Evolutionary conservation across 208 protist species (phyloP).

Genomic region (Crithidia expoeki): DNA sequence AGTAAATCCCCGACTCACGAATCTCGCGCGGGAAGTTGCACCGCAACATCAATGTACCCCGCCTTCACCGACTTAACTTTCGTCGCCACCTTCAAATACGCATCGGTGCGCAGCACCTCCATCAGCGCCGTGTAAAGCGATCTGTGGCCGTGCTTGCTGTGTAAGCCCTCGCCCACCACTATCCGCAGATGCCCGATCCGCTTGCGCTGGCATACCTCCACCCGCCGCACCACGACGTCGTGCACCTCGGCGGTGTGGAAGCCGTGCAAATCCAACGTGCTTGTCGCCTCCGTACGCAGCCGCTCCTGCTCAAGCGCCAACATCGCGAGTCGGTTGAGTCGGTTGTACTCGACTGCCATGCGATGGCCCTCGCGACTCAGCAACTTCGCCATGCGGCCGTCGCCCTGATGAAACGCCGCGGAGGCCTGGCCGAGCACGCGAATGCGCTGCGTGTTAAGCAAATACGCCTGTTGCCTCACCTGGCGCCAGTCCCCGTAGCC

Average conservation of each 20-base stretch:
- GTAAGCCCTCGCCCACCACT: constrained; percentile 65
- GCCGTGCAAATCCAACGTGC: constrained; percentile 78
- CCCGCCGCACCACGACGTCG: constrained; percentile 73
- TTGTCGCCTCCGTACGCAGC: constrained; percentile 33
- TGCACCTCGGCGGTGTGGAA: constrained; percentile 78
- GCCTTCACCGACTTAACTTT: constrained; percentile 51
- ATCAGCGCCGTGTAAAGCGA: constrained; percentile 43
- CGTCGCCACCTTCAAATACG: constrained; percentile 30
- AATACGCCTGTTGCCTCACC: constrained; percentile 69
- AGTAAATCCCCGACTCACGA: not conserved
- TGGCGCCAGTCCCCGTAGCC: constrained; percentile 77
- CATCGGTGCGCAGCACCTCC: constrained; percentile 44
- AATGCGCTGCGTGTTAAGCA: constrained; percentile 63
- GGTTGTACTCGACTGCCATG: constrained; percentile 70
- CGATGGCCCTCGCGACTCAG: constrained; percentile 59
- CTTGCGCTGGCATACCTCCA: constrained; percentile 55
- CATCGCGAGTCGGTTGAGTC: constrained; percentile 86
- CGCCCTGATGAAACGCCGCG: constrained; percentile 58
- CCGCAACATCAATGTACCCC: constrained; percentile 45
- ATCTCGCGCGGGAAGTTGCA: constrained; percentile 5
- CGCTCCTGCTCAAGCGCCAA: constrained; percentile 77
- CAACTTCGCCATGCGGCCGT: constrained; percentile 56
- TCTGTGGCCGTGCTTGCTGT: constrained; percentile 60
- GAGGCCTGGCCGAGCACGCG: constrained; percentile 60
- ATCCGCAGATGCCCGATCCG: constrained; percentile 53